Conservation (phyloP, 345 rosid genomes). For the sweet orange (Citrus sinensis) region DNA sequence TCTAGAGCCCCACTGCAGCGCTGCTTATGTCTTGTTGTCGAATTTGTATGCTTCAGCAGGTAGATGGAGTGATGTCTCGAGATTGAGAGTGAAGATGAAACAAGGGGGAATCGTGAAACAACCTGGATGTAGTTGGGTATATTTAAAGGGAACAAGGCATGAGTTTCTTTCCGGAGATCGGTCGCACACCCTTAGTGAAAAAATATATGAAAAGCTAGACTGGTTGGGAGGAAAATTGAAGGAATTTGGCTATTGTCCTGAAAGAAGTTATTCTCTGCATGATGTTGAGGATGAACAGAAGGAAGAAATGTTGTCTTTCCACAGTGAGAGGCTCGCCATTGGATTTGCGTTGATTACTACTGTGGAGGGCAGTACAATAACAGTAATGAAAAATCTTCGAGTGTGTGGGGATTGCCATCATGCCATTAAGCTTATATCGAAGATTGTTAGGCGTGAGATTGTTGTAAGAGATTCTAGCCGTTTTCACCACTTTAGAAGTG, state of each 20-base stretch:
- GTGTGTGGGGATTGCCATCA: slow-evolving; percentile 71
- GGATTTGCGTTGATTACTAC: slow-evolving; percentile 50
- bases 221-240: slow-evolving; percentile 60
- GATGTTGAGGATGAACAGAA: slow-evolving; percentile 73
- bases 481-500: slow-evolving; percentile 54
- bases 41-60: slow-evolving; percentile 65
- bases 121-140: slow-evolving; percentile 65
- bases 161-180: slow-evolving; percentile 59
- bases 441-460: slow-evolving; percentile 43
- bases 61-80: slow-evolving; percentile 54
- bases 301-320: slow-evolving; percentile 57
- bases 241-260: slow-evolving; percentile 58
- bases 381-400: slow-evolving; percentile 74
- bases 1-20: slow-evolving; percentile 53
- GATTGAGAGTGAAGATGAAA: slow-evolving; percentile 61
- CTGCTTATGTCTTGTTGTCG: slow-evolving; percentile 55
- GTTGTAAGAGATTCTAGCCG: slow-evolving; percentile 52
- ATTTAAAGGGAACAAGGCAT: slow-evolving; percentile 43
- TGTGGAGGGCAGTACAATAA: slow-evolving; percentile 41
- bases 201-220: slow-evolving; percentile 43
- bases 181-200: slow-evolving; percentile 40
- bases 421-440: slow-evolving; percentile 48
- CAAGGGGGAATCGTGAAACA: slow-evolving; percentile 46
- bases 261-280: slow-evolving; percentile 50
- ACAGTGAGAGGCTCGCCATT: slow-evolving; percentile 70